A percentile compares a stretch with the other conserved stretches of the same genome.
Conservation (phyloP, 2,329 filamentous ascomycete species). For the Colletotrichum eremochloae region DNA sequence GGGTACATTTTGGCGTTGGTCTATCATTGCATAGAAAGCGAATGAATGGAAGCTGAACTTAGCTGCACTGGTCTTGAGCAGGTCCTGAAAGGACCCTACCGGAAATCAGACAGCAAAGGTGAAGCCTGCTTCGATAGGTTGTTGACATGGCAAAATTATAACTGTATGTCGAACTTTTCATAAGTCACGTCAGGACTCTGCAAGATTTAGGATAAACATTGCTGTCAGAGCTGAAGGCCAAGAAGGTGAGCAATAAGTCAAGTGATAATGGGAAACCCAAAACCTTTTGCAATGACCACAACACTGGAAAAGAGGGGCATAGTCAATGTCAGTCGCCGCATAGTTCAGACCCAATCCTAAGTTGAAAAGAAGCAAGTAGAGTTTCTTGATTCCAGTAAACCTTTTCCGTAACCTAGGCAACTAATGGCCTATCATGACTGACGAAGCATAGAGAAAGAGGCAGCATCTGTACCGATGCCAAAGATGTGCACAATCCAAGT, state of each 20-base stretch:
- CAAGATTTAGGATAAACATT: too few relatives aligned
- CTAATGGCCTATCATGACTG: not conserved
- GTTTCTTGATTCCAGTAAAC: slow-evolving; percentile 1
- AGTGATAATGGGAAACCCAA: not conserved
- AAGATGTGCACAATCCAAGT: not conserved
- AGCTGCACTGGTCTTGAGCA: too few relatives aligned
- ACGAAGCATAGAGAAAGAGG: not conserved
- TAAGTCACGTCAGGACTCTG: too few relatives aligned
- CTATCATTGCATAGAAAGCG: too few relatives aligned
- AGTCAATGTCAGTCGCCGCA: not conserved
- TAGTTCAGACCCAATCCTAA: too few relatives aligned
- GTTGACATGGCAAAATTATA: too few relatives aligned
- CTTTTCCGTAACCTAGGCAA: not conserved
- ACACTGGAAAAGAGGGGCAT: not conserved
- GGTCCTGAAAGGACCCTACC: not conserved
- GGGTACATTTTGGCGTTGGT: not conserved
- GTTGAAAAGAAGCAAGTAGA: not conserved
- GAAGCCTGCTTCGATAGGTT: not conserved
- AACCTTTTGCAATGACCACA: not conserved
- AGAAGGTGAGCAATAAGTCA: not conserved
- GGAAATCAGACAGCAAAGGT: not conserved
- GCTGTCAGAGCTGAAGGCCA: not conserved
- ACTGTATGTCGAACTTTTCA: too few relatives aligned
- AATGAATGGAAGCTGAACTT: too few relatives aligned
- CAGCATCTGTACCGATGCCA: not conserved